These are phyloP conservation scores for Spathaspora sp. DNA, from an alignment of 805 yeast genomes.

Conservation along the genomic window DNA sequence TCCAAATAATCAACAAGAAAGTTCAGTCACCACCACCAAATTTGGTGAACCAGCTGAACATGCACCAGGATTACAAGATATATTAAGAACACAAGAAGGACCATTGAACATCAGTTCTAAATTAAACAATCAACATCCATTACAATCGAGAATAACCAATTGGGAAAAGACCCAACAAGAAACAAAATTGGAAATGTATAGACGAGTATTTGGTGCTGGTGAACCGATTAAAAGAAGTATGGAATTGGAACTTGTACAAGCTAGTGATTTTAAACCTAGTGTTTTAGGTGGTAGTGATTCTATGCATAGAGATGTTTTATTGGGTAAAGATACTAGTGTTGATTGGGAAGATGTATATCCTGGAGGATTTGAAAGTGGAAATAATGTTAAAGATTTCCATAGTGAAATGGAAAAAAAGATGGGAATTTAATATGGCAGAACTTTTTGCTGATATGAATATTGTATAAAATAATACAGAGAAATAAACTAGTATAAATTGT, in stretches of 20 bases:
- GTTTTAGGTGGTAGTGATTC: conserved; percentile 55
- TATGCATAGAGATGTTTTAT: conserved; percentile 72
- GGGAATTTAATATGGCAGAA: conserved; percentile 36
- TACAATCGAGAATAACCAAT: conserved; percentile 66
- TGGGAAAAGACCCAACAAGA: conserved; percentile 81
- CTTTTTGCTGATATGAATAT: too few species aligned
- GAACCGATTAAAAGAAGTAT: conserved; percentile 89
- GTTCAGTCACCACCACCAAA: conserved; percentile 48
- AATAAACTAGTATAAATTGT: background rate
- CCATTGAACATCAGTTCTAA: conserved; percentile 57
- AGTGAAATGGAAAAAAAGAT: conserved; percentile 65
- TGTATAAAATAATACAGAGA: background rate
- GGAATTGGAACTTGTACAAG: conserved; percentile 76
- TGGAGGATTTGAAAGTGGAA: conserved; percentile 45
- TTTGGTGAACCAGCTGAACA: conserved; percentile 58
- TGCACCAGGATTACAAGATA: conserved; percentile 69
- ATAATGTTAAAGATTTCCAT: conserved; percentile 55
- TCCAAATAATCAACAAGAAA: conserved; percentile 47
- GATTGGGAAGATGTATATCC: conserved; percentile 94
- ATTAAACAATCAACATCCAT: conserved; percentile 78
- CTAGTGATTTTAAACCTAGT: conserved; percentile 66
- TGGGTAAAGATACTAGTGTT: conserved; percentile 69
- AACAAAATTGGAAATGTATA: conserved; percentile 68
- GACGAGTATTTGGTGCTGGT: conserved; percentile 86
- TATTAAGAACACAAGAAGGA: conserved; percentile 62